Conservation (phyloP, 306 rosid genomes). For the Vigna nakashimae region DNA sequence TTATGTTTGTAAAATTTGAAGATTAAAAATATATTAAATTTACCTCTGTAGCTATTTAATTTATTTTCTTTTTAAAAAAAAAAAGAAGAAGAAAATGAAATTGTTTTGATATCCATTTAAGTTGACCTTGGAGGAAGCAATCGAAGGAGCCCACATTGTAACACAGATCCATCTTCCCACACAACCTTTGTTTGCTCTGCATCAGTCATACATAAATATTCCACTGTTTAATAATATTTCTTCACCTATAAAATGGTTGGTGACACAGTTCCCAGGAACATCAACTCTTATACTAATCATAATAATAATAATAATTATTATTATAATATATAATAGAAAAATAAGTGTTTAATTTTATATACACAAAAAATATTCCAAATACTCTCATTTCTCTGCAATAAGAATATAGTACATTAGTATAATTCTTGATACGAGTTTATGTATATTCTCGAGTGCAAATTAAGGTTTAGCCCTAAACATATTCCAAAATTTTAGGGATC, state of each 20-base stretch:
- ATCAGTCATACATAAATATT: constrained; percentile 41
- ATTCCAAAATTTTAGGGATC: too few species aligned
- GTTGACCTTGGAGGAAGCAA: constrained; percentile 55
- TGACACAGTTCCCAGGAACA: constrained; percentile 46
- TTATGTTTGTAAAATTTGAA: too few species aligned
- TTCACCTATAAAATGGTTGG: constrained; percentile 39
- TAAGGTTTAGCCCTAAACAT: too few species aligned
- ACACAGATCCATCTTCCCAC: neutral
- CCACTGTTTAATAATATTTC: constrained; percentile 41
- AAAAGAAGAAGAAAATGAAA: constrained; percentile 35
- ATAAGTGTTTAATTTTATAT: constrained; percentile 37
- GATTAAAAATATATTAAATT: too few species aligned
- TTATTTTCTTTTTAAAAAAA: too few species aligned
- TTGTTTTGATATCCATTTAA: constrained; percentile 45
- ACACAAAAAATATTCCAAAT: constrained; percentile 53
- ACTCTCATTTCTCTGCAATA: constrained; percentile 38
- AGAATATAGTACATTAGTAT: constrained; percentile 63
- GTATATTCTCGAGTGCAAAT: neutral
- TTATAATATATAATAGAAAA: neutral
- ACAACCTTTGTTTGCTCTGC: constrained; percentile 33
- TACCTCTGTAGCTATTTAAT: too few species aligned
- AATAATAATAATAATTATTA: neutral
- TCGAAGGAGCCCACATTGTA: constrained; percentile 48
- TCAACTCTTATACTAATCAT: constrained; percentile 38
- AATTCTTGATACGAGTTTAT: constrained; percentile 42